phyloP scores from a whole-genome alignment of 768 basidiomycete genomes.

The Naganishia kalamii region DNA sequence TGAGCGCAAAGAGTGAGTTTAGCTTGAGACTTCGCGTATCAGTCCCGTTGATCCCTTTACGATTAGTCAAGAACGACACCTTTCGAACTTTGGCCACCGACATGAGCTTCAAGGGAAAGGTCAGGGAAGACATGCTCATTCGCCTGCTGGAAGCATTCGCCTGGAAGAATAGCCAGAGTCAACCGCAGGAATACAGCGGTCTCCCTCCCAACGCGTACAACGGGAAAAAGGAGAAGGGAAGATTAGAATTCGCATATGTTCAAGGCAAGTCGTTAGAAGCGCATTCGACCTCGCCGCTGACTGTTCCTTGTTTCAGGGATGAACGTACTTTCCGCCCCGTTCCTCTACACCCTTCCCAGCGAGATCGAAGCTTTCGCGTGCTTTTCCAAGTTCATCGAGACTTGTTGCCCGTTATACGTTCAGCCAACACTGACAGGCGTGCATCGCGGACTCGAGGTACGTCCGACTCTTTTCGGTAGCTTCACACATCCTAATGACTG shows the following conservation, averaged over 20 bases:
- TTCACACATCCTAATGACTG: background rate
- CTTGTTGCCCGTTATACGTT: conserved; percentile 90
- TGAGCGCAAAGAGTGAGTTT: conserved; percentile 45
- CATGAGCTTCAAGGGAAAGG: conserved; percentile 92
- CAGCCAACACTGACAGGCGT: conserved; percentile 94
- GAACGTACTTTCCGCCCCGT: conserved; percentile 97
- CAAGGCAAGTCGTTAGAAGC: conserved; percentile 54
- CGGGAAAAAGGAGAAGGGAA: conserved; percentile 28
- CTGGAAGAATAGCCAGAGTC: conserved; percentile 61
- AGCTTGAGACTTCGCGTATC: background rate
- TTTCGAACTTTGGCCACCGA: conserved; percentile 96
- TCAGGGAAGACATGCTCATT: conserved; percentile 93
- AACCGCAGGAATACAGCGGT: background rate
- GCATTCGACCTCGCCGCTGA: background rate
- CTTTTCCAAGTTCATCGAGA: conserved; percentile 93
- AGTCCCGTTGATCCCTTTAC: conserved; percentile 9
- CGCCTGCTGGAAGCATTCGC: conserved; percentile 96
- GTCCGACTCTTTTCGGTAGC: conserved; percentile 23
- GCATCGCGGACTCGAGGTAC: conserved; percentile 83
- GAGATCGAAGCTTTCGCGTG: conserved; percentile 98
- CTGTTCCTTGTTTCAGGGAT: conserved; percentile 52
- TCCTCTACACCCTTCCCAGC: conserved; percentile 93
- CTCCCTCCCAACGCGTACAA: conserved; percentile 11
- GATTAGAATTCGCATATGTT: conserved; percentile 78
- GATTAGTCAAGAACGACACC: conserved; percentile 74